Base-by-base conservation (phyloP, 2,329 filamentous ascomycete species). In the Coniosporium tulheliwenetii region DNA sequence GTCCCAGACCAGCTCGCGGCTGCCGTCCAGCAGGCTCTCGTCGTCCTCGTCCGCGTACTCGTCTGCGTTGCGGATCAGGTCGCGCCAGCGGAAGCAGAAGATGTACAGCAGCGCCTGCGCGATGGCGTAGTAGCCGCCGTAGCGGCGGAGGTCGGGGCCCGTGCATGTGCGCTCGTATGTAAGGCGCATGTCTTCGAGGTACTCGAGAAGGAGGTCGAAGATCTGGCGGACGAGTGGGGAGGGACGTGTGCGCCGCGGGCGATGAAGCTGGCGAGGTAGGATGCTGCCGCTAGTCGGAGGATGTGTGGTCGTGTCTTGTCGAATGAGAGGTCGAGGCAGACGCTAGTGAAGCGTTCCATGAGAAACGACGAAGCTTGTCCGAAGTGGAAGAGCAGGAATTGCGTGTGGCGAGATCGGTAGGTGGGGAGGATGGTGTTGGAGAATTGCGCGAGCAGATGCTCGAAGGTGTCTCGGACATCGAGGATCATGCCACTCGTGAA, bases 71-170 rank as follows among this genome's bases (percentile, higher is more conserved):
- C 74, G 67, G 42, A 85, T 81, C 37, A 98, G 69, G 53, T 96
- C 89, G 45, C 85, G 81, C 91, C 91, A 98, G 41, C 91, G 79
- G 68, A 98, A 98, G 66, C 91, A 98, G 62, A 93, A 95, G 44
- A 93, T 89, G 64, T 95, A 95, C 16, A 95, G 73, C 2, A 93
- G 69, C 1, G 86, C 86, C 59, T 95, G 87, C n/a, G 82, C 77
- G 38, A 86, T 77, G 13, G 83, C 79, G 58, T 95, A 95, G 61
- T 93, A 94, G 10, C 81, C 76, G 38, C 79, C 77, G 55, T 89
- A 94, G 37, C 81, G 79, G 46, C 80, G 78, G 42, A 93, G 72
- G 57, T 98, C 86, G 0, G 91, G 91, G 2, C 85, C 86, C 12
- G 77, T 78, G 56, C 86, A 93, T 29, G 70, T 66, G 5, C 72